Evolutionary conservation across 441 rosid species (phyloP), one percentile per base, ranked within the genome.

Genomic region (Erodium moschatum): DNA sequence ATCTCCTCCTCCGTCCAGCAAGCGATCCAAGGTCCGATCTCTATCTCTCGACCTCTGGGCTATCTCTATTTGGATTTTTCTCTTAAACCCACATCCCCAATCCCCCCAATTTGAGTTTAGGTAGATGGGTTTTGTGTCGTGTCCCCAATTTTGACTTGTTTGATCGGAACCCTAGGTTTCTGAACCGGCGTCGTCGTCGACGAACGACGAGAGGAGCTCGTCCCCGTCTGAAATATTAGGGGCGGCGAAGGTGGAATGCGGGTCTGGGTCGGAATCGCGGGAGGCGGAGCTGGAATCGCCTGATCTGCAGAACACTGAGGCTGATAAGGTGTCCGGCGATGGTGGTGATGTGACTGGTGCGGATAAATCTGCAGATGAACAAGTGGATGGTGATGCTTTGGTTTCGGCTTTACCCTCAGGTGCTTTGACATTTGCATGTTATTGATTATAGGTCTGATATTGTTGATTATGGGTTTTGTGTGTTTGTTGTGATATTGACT

Each of bases 1-100:
- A 2, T 29, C 31, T 29, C 31, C 87, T 4, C 78, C 89, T 19
- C 72, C 85, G 0, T 75, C 85, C 11, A 73, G 71, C 66, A 92
- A 90, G 79, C 85, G 98, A 80, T 81, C 96, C 76, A 91, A 89
- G 86, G 97, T 88, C 20, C 67, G 5, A 40, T 66, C 10, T 33
- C 20, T 54, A 9, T 73, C 33, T 31, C 64, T 29, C 31, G 31
- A 29, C 31, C 31, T 4, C 31, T 29, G 4, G 31, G 3, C 3
- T 2, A 3, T 29, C 31, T 29, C 2, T 29, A 29, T 0, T 0
- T 29, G 12, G 12, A 7, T 72, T 61, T 69, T 20, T 42, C 62
- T 40, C 66, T 9, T 40, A 11, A 69, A 69, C 54, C 52, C 29
- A 15, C n/a, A 50, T 29, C 31, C 31, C 31, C 31, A 54, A 33